Evolutionary conservation across 495 filamentous ascomycete genomes (phyloP).

Genomic region (Amphirosellinia nigrospora): DNA sequence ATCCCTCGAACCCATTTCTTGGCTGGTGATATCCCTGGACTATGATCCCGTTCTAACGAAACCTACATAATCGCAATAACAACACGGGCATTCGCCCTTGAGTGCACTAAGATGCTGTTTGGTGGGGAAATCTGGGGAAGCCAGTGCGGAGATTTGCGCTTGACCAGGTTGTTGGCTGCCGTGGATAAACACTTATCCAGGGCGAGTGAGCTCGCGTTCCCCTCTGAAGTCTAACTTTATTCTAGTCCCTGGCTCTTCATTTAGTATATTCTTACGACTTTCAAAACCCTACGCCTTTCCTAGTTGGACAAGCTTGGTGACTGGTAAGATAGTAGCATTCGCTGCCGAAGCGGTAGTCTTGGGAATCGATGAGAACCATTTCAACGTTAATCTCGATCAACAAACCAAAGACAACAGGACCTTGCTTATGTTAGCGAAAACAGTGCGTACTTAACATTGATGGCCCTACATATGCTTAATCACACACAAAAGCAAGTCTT

Average conservation of each 20-base stretch:
- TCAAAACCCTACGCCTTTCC: neutral
- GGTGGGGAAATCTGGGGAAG: slow-evolving; percentile 26
- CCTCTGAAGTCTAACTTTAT: neutral
- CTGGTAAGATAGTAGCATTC: slow-evolving; percentile 1
- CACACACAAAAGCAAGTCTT: neutral
- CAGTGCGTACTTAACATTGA: neutral
- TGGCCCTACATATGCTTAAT: neutral
- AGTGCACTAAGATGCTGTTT: neutral
- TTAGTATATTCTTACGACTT: neutral
- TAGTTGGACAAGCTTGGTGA: neutral
- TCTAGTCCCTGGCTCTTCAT: neutral
- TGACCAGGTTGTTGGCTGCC: slow-evolving; percentile 1
- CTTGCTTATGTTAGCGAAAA: neutral
- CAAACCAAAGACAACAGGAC: neutral
- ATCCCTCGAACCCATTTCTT: slow-evolving; percentile 9
- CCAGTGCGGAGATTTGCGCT: slow-evolving; percentile 12
- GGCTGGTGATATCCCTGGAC: neutral
- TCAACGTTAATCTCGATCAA: neutral
- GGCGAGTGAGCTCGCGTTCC: slow-evolving; percentile 1
- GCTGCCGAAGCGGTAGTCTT: neutral
- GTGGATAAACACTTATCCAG: slow-evolving; percentile 26
- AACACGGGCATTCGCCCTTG: neutral
- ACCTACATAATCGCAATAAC: neutral
- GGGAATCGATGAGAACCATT: neutral
- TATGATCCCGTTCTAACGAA: neutral